phyloP scores from a whole-genome alignment of 495 filamentous ascomycete species.

The Gamarada debralockiae region DNA sequence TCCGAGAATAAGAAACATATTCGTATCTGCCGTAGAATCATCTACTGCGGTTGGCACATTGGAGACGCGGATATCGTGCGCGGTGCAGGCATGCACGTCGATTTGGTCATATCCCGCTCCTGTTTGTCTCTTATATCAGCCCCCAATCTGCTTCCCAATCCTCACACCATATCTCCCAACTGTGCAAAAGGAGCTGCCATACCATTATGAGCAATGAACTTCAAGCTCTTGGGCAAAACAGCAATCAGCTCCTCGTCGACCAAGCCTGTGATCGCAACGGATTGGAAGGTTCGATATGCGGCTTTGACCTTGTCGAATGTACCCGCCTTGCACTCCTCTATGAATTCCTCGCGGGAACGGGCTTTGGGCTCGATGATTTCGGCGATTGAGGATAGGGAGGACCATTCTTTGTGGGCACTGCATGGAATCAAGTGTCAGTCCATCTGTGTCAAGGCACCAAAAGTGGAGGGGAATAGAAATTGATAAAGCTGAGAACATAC shows the following conservation, averaged over 20 bases:
- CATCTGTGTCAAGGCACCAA: not conserved
- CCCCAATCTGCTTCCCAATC: not conserved
- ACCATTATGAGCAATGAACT: slow-evolving; percentile 53
- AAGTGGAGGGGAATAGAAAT: not conserved
- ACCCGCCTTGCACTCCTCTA: slow-evolving; percentile 67
- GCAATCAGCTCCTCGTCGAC: slow-evolving; percentile 64
- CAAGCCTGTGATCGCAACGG: slow-evolving; percentile 60
- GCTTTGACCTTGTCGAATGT: slow-evolving; percentile 63
- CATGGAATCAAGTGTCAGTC: slow-evolving; percentile 4
- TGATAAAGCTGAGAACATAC: slow-evolving; percentile 42
- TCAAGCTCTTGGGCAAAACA: slow-evolving; percentile 49
- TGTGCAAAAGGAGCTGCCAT: not conserved
- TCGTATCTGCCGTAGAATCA: slow-evolving; percentile 75
- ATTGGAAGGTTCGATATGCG: slow-evolving; percentile 75
- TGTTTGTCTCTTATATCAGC: slow-evolving; percentile 14
- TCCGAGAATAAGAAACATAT: slow-evolving; percentile 72
- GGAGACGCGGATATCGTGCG: slow-evolving; percentile 61
- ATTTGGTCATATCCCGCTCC: slow-evolving; percentile 82
- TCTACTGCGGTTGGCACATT: slow-evolving; percentile 80
- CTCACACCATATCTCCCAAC: not conserved
- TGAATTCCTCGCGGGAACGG: slow-evolving; percentile 55
- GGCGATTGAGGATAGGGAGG: slow-evolving; percentile 43
- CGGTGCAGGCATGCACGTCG: slow-evolving; percentile 65
- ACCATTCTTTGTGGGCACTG: slow-evolving; percentile 46
- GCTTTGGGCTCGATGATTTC: slow-evolving; percentile 44